Evolutionary conservation across 257 asterid genomes (phyloP), one percentile per base, ranked within the genome.

Genomic region (Przewalskia tangutica): DNA sequence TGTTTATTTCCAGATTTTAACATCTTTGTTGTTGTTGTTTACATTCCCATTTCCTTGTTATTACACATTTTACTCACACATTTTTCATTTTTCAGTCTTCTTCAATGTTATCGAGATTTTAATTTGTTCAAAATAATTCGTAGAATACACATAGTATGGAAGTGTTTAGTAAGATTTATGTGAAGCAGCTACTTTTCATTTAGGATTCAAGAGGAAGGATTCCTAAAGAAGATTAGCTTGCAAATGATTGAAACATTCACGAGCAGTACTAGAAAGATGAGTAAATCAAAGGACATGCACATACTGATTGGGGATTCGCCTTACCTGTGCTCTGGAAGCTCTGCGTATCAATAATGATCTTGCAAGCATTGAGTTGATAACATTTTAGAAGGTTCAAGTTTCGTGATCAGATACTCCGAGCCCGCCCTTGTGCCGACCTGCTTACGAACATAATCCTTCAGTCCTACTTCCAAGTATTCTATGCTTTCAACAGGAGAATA

Each of bases 371-470:
- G 60, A 55, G 60, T 55, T 55, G 60, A 55, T 55, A 55, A 55
- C 60, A 16, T 55, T 55, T 55, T 55, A 55, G 20, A 55, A 16
- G 60, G 60, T 55, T 16, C 60, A 55, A 55, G 54, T 16, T 55
- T 55, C 60, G 14, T 55, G 60, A 55, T 55, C 20, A 55, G 60
- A 55, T 16, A 55, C 20, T 14, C 60, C 14, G 60, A 55, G 60
- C 60, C 7, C 6, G 60, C 20, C 59, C 59, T 54, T 54, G 59
- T 54, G 59, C 60, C 60, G 8, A 16, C 60, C 60, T 46, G 97
- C 90, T 89, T 91, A 84, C 82, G 83, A 76, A 90, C 91, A 82
- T 91, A 92, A 63, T 93, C 97, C 81, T 90, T 90, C 80, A 95
- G 79, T 70, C 95, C 97, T 85, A 84, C 82, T 89, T 85, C 89